Evolutionary conservation across 1,284 basidiomycete species (phyloP), one percentile per base, ranked within the genome.

Genomic region (Ustilago crameri): DNA sequence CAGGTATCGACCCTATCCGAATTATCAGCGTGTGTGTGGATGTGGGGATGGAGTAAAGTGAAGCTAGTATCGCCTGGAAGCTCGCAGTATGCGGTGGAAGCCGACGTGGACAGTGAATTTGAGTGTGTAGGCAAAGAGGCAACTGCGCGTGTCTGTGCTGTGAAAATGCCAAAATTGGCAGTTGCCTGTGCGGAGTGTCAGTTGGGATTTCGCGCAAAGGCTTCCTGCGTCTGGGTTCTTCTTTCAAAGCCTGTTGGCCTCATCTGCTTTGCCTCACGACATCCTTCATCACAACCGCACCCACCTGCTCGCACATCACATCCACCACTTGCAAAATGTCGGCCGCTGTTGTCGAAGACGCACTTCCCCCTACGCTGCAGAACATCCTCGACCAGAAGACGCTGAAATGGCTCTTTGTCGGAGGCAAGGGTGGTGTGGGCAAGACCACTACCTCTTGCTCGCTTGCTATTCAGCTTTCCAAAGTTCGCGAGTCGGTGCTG

Each of bases 381-480:
- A 79, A 78, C 66, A 78, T 83, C 44, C 53, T 83, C 30, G 80
- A 83, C 40, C 81, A 83, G 38, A 79, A 80, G 45, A 67, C 79
- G 40, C 76, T 83, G 41, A 81, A 81, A 56, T 83, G 81, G 81
- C 76, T 83, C 46, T 83, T 82, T 57, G 81, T 80, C 41, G 81
- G 81, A 18, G 81, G 81, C n/a, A 83, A 83, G 56, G 81, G 81
- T 48, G 81, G 81, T 59, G 81, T 83, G 5, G 81, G 81, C 37
- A 82, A 83, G 67, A 83, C 81, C 34, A 81, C 81, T 17, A 83
- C 81, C 15, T 81, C 80, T 20, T 82, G 79, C 44, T 74, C 80
- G 22, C 75, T 83, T 7, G 81, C 80, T 18, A 74, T 81, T 44
- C 81, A 82, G 49, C 78, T 83, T 5, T 73, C 80, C 0, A 65